These are phyloP conservation scores for Apiospora rasikravindrae DNA, from an alignment of 2,329 filamentous ascomycete genomes.

Conservation along the genomic window DNA sequence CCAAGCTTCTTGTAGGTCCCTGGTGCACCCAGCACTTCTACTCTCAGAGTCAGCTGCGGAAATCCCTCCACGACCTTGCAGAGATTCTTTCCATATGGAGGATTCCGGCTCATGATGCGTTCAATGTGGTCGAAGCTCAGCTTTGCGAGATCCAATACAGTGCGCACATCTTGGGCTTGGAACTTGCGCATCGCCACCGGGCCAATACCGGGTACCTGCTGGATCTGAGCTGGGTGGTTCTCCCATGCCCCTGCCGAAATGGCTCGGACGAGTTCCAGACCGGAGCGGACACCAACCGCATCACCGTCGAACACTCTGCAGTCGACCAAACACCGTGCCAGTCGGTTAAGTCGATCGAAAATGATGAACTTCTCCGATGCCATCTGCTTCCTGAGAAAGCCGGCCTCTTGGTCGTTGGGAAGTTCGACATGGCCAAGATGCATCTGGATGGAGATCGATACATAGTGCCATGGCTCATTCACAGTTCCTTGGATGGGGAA, in stretches of 20 bases:
- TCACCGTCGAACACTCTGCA: constrained; percentile 69
- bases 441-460: constrained; percentile 78
- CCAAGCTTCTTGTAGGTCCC: constrained; percentile 38
- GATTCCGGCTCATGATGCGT: constrained; percentile 75
- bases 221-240: constrained; percentile 77
- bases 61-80: constrained; percentile 71
- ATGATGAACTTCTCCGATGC: constrained; percentile 65
- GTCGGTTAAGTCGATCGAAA: constrained; percentile 70
- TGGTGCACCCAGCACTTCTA: constrained; percentile 43
- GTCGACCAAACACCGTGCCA: constrained; percentile 78
- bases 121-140: constrained; percentile 78
- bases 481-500: constrained; percentile 74
- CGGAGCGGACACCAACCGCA: constrained; percentile 68
- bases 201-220: constrained; percentile 82
- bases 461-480: constrained; percentile 71
- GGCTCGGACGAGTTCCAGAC: constrained; percentile 79
- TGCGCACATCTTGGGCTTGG: constrained; percentile 70
- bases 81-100: constrained; percentile 79
- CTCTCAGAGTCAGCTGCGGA: constrained; percentile 58
- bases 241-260: constrained; percentile 82
- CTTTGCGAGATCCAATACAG: constrained; percentile 70
- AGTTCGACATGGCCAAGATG: constrained; percentile 71
- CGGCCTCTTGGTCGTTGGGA: constrained; percentile 61
- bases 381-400: constrained; percentile 61
- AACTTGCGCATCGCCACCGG: constrained; percentile 77